These are phyloP conservation scores for Annulohypoxylon bovei DNA, from an alignment of 495 filamentous ascomycete species.

Conservation along the genomic window DNA sequence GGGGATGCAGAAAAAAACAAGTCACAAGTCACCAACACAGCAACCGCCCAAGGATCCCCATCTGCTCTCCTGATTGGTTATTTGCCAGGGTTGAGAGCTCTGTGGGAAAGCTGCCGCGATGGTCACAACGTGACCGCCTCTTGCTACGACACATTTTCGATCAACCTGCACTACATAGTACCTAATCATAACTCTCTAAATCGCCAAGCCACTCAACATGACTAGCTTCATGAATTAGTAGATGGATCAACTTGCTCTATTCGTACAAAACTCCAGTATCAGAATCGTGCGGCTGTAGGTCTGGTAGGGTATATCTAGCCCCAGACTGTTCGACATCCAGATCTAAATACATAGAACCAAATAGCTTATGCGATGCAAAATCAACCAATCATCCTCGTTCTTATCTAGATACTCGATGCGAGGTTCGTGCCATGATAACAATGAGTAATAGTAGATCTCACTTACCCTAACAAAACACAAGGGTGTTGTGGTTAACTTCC, in stretches of 20 bases:
- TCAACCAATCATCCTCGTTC: neutral
- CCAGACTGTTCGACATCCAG: neutral
- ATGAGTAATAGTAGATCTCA: neutral
- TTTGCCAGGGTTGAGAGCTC: neutral
- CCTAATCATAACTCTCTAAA: neutral
- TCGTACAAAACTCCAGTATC: neutral
- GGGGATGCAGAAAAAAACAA: constrained; percentile 33
- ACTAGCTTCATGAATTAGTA: neutral
- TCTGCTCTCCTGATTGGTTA: constrained; percentile 17
- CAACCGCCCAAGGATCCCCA: constrained; percentile 19
- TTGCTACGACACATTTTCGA: constrained; percentile 14
- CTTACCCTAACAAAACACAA: neutral
- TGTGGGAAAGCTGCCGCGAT: constrained; percentile 4
- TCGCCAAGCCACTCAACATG: neutral
- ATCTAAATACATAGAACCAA: neutral
- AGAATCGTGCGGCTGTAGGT: neutral
- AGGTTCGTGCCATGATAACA: neutral
- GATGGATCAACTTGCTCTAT: neutral
- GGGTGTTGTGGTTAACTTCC: neutral
- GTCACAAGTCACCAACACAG: constrained; percentile 41
- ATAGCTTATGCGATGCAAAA: neutral
- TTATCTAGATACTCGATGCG: neutral
- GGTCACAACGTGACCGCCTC: constrained; percentile 28
- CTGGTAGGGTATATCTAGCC: neutral
- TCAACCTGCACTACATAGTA: neutral